Evolutionary conservation across 2,329 filamentous ascomycete species (phyloP).

Genomic region (Ophiostoma tasmaniense): DNA sequence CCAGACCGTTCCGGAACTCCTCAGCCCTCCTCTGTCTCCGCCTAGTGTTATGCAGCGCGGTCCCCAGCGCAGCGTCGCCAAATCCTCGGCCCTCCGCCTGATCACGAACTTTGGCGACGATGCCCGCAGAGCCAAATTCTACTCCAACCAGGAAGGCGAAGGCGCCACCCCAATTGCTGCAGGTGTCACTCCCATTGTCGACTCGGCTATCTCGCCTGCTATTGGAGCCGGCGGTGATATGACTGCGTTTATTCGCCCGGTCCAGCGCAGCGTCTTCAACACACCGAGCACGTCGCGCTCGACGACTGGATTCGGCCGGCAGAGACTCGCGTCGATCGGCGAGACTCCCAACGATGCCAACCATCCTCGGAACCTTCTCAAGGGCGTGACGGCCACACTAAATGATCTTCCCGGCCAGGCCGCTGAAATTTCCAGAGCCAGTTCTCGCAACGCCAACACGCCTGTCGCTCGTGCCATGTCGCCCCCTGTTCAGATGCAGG

Average conservation of each 20-base stretch:
- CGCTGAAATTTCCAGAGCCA: not conserved
- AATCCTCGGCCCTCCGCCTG: slow-evolving; percentile 77
- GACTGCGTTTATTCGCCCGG: slow-evolving; percentile 59
- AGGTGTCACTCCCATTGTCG: slow-evolving; percentile 80
- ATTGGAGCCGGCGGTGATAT: slow-evolving; percentile 56
- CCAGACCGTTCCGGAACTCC: slow-evolving; percentile 49
- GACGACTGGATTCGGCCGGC: slow-evolving; percentile 49
- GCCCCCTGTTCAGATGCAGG: slow-evolving; percentile 34
- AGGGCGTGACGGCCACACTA: slow-evolving; percentile 12
- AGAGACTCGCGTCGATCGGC: slow-evolving; percentile 69
- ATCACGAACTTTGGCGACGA: slow-evolving; percentile 74
- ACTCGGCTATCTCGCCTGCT: slow-evolving; percentile 65
- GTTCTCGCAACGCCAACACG: not conserved
- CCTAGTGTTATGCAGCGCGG: slow-evolving; percentile 50
- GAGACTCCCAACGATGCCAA: slow-evolving; percentile 43
- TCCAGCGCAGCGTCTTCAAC: slow-evolving; percentile 59
- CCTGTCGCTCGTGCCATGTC: slow-evolving; percentile 25
- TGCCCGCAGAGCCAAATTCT: slow-evolving; percentile 54
- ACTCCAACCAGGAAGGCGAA: slow-evolving; percentile 42
- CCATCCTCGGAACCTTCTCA: slow-evolving; percentile 26
- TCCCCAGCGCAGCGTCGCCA: slow-evolving; percentile 57
- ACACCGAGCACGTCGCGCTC: slow-evolving; percentile 61
- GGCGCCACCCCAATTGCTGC: slow-evolving; percentile 68
- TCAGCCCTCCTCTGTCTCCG: slow-evolving; percentile 67
- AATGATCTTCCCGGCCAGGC: not conserved